phyloP scores from a whole-genome alignment of 129 eudicot genomes.

The Artemisia annua region DNA sequence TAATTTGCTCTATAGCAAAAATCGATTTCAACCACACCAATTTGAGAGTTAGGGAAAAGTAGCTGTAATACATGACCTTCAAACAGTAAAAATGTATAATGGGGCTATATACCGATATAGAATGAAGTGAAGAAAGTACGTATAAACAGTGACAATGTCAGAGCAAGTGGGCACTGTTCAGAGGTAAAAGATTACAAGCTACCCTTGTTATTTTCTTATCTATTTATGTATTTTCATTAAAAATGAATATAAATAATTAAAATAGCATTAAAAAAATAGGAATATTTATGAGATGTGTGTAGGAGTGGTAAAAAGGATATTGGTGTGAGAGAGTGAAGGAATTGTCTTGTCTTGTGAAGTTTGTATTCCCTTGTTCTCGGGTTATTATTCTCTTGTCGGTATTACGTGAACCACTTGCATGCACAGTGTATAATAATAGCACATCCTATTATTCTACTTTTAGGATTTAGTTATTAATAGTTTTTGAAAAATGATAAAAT shows the following conservation, averaged over 20 bases:
- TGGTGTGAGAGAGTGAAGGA: conserved; percentile 13
- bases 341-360: conserved; percentile 40
- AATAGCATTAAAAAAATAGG: not conserved
- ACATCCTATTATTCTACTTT: too few relatives aligned
- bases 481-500: too few relatives aligned
- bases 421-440: too few relatives aligned
- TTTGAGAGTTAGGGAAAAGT: too few relatives aligned
- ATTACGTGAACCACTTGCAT: not conserved
- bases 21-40: too few relatives aligned
- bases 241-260: too few relatives aligned
- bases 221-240: too few relatives aligned
- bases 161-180: conserved; percentile 2
- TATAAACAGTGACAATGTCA: conserved; percentile 3
- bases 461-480: too few relatives aligned
- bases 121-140: conserved; percentile 1
- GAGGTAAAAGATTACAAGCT: not conserved
- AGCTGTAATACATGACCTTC: too few relatives aligned
- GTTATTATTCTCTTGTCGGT: conserved; percentile 20
- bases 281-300: not conserved
- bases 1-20: too few relatives aligned
- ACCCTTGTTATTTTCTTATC: not conserved
- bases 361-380: conserved; percentile 25
- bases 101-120: not conserved
- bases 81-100: too few relatives aligned
- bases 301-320: conserved; percentile 21